Evolutionary conservation across 192 early-diverging fungal species (phyloP).

Genomic region (Gryganskiella cystojenkinii): DNA sequence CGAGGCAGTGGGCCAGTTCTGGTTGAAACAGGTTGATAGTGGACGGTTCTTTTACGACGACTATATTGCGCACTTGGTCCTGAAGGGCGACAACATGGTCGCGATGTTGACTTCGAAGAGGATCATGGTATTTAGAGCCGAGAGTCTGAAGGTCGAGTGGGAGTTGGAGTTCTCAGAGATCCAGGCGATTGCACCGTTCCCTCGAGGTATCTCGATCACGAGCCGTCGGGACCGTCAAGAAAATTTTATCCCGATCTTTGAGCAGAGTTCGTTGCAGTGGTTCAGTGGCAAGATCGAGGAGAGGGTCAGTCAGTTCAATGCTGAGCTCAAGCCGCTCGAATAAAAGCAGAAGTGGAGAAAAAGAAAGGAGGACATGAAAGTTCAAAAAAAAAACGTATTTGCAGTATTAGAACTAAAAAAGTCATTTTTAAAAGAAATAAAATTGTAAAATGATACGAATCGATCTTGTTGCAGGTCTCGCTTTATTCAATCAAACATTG

Average conservation of each 20-base stretch:
- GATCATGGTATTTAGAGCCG: conserved; percentile 80
- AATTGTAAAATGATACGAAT: too few relatives aligned
- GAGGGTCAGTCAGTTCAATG: conserved; percentile 66
- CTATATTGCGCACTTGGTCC: conserved; percentile 88
- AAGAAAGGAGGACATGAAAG: background rate
- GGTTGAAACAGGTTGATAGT: conserved; percentile 83
- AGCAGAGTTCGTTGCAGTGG: conserved; percentile 69
- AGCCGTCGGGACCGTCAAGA: conserved; percentile 65
- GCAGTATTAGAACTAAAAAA: background rate
- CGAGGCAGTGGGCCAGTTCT: conserved; percentile 87
- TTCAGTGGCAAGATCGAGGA: conserved; percentile 79
- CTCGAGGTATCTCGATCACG: conserved; percentile 78
- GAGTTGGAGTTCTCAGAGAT: conserved; percentile 79
- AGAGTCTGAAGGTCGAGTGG: conserved; percentile 84
- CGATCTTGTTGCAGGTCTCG: too few relatives aligned
- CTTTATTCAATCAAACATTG: too few relatives aligned
- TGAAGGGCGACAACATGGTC: conserved; percentile 86
- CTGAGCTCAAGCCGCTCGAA: conserved; percentile 52
- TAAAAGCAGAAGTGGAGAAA: background rate
- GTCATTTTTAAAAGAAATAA: background rate
- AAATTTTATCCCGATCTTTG: conserved; percentile 79
- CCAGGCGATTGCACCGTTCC: conserved; percentile 76
- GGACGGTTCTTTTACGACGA: conserved; percentile 84
- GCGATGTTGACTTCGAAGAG: conserved; percentile 85
- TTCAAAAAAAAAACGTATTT: background rate